Conservation (phyloP, 768 basidiomycete genomes). For the Omphalotus guepiniiformis region DNA sequence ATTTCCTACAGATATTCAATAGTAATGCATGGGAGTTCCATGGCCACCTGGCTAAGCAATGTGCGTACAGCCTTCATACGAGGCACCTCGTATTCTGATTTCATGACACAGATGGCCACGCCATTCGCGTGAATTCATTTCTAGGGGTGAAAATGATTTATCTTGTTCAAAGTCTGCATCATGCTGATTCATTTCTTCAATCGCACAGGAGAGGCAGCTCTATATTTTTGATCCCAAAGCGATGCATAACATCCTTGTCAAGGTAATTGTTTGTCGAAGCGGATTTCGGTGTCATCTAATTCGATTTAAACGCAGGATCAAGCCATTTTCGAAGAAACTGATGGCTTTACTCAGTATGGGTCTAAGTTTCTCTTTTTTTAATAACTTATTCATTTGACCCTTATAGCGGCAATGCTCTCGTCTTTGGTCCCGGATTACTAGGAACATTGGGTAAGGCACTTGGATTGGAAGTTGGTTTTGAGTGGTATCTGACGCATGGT, state of each 20-base stretch:
- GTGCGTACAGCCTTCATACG: not conserved
- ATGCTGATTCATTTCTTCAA: not conserved
- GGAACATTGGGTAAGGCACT: not conserved
- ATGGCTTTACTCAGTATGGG: conserved; percentile 1
- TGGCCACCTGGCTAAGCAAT: not conserved
- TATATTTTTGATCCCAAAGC: conserved; percentile 4
- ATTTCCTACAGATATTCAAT: conserved; percentile 1
- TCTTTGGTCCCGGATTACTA: not conserved
- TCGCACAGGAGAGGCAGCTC: not conserved
- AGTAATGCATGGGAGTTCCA: not conserved
- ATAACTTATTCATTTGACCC: not conserved
- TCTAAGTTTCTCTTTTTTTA: not conserved
- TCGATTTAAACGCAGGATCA: not conserved
- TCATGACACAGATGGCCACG: not conserved
- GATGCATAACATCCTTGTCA: conserved; percentile 1
- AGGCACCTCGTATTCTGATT: not conserved
- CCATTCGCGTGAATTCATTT: not conserved
- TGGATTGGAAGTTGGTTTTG: not conserved
- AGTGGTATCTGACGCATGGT: not conserved
- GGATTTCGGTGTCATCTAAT: not conserved
- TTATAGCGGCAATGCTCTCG: not conserved
- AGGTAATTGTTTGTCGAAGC: not conserved
- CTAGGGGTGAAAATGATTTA: not conserved
- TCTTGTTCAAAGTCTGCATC: not conserved
- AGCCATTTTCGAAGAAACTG: not conserved